Percentiles rank a stretch among this genome's conserved stretches.
Evolutionary conservation across 139 green algal species (phyloP).

Genomic region (Chlorella ohadii): DNA sequence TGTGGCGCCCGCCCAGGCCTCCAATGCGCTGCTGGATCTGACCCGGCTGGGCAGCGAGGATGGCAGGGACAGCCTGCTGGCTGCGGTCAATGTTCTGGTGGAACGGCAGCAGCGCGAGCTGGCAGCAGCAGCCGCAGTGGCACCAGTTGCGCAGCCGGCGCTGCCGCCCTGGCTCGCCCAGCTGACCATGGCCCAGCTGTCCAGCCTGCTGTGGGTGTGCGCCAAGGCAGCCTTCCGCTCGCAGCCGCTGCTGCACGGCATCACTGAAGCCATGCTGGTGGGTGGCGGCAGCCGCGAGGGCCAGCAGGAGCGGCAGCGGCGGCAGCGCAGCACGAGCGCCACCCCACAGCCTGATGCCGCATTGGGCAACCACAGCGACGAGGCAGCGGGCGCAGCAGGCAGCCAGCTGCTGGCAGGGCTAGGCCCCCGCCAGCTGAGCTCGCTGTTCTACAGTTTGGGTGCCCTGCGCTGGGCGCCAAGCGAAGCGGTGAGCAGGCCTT

Average conservation of each 20-base stretch:
- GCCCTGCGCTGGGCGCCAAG: slow-evolving; percentile 10
- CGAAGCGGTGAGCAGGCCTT: background rate
- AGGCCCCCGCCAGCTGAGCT: background rate
- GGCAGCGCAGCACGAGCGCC: too few species aligned
- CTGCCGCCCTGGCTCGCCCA: slow-evolving; percentile 21
- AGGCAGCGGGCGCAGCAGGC: background rate
- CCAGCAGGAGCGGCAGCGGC: too few species aligned
- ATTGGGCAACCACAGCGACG: too few species aligned
- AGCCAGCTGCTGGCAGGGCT: background rate
- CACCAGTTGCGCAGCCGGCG: background rate
- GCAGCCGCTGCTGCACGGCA: background rate
- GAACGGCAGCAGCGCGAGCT: background rate
- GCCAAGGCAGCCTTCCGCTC: slow-evolving; percentile 6
- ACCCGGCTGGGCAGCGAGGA: slow-evolving; percentile 1
- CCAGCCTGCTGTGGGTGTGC: slow-evolving; percentile 20
- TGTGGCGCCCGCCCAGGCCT: background rate
- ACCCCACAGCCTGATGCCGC: too few species aligned
- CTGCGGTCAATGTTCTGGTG: slow-evolving; percentile 2
- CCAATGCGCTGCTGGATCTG: background rate
- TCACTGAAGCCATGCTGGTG: background rate
- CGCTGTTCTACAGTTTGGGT: slow-evolving; percentile 13
- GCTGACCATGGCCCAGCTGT: background rate
- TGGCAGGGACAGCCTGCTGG: background rate
- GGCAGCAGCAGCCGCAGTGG: background rate
- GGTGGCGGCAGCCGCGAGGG: background rate